Conservation (phyloP, 2,329 filamentous ascomycete species). For the Beauveria brongniartii region DNA sequence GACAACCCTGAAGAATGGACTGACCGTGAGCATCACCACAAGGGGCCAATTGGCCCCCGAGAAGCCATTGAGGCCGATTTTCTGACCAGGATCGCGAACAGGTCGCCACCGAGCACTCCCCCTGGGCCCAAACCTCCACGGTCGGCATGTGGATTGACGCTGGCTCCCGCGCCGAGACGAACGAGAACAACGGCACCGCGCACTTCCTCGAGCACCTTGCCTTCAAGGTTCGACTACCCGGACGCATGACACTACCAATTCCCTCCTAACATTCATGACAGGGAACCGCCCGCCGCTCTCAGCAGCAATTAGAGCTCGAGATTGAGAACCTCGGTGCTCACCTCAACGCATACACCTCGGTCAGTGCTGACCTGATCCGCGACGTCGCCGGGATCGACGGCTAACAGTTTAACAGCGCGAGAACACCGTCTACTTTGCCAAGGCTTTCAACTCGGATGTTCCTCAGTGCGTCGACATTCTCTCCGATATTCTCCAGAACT, state of each 20-base stretch:
- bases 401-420: slow-evolving; percentile 59
- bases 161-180: slow-evolving; percentile 93
- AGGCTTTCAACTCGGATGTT: slow-evolving; percentile 96
- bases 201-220: slow-evolving; percentile 99
- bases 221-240: slow-evolving; percentile 70
- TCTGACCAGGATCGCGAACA: slow-evolving; percentile 33
- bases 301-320: slow-evolving; percentile 97
- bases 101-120: slow-evolving; percentile 97
- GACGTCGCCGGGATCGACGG: slow-evolving; percentile 13
- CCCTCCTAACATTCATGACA: slow-evolving; percentile 24
- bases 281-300: slow-evolving; percentile 90
- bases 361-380: slow-evolving; percentile 42
- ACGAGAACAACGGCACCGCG: slow-evolving; percentile 97
- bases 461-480: slow-evolving; percentile 96
- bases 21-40: slow-evolving; percentile 61
- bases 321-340: slow-evolving; percentile 99
- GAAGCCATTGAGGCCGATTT: slow-evolving; percentile 14
- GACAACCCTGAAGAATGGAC: slow-evolving; percentile 92
- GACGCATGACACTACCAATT: background rate
- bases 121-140: slow-evolving; percentile 95
- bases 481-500: slow-evolving; percentile 98
- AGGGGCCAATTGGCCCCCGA: slow-evolving; percentile 30
- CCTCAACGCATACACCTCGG: slow-evolving; percentile 98
- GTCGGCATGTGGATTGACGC: slow-evolving; percentile 99
- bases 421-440: slow-evolving; percentile 99